Evolutionary conservation across 1,284 basidiomycete species (phyloP).

Genomic region (Crucibulum parvulum): DNA sequence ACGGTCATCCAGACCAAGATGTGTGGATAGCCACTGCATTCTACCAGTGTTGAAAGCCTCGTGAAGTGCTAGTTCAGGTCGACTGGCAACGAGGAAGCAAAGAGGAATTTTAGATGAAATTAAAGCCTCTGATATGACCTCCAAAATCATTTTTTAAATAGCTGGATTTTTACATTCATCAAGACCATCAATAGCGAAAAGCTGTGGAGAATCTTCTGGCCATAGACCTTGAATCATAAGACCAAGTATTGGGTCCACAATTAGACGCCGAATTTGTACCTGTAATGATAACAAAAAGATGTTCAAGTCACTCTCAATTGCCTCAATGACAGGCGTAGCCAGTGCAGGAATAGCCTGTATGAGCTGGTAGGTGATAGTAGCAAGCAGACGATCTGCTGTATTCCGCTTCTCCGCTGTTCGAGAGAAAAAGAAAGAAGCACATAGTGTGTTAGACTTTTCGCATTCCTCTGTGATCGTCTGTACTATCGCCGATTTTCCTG

Average conservation of each 20-base stretch:
- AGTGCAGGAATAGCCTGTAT: not conserved
- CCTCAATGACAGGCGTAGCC: slow-evolving; percentile 2
- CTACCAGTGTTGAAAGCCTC: not conserved
- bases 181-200: slow-evolving; percentile 9
- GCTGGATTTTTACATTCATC: slow-evolving; percentile 8
- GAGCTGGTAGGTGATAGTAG: not conserved
- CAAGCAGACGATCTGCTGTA: not conserved
- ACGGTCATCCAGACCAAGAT: slow-evolving; percentile 2
- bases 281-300: not conserved
- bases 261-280: not conserved
- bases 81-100: slow-evolving; percentile 8
- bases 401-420: not conserved
- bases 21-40: not conserved
- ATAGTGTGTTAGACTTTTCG: not conserved
- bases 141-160: slow-evolving; percentile 3
- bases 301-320: not conserved
- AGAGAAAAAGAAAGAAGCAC: not conserved
- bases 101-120: slow-evolving; percentile 1
- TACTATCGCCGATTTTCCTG: not conserved
- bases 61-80: slow-evolving; percentile 9
- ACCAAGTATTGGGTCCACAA: not conserved
- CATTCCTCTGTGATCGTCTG: not conserved
- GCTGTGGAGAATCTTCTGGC: not conserved
- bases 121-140: not conserved
- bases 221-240: not conserved